Base-by-base conservation (phyloP, 371 early-diverging fungal genomes). In the Rhizoclosmatium hyalinum region DNA sequence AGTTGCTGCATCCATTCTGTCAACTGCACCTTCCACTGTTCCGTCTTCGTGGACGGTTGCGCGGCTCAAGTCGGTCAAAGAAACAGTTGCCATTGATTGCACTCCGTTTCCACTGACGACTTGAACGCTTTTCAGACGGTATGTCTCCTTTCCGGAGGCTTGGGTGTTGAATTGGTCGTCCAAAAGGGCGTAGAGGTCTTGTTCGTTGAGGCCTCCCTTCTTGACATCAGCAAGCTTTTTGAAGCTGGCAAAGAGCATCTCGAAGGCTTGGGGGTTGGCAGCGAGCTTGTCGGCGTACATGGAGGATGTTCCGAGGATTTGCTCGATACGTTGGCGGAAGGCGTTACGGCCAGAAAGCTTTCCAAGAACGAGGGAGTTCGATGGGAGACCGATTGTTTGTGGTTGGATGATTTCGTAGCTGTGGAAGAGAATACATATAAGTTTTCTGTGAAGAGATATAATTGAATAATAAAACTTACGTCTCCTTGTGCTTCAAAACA, bases 341-440 rank as follows among this genome's bases (percentile, higher is more conserved):
- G 98, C 98, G 57, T 94, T 94, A 45, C 98, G 92, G 14, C 98
- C 98, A 73, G 97, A 97, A 79, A 96, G 96, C 84, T 98, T 98
- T 72, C 97, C 97, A 46, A 98, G 90, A 12, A 96, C 95, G 39
- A 98, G 82, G 75, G 91, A 88, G 77, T 91, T 89, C 63, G 93
- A 91, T 12, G 94, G 83, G 91, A 78, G 73, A 46, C 98, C 98
- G 2, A 98, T 93, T 24, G 92, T 90, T 62, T 92, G 95, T 5
- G 98, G 96, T 58, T 90, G 89, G 75, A 98, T 96, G 76, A 98
- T 98, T 83, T 98, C 98, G 78, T 98, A 98, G 14, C 65, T 64
- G 14, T n/a, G 6, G 12, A 12, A 44, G 17, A 32, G n/a, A 12
- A 2, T 41, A 39, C 2, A 14, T 32, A 42, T 17, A 45, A 14